phyloP scores from a whole-genome alignment of 768 basidiomycete genomes.

The Ephemerocybe angulata region DNA sequence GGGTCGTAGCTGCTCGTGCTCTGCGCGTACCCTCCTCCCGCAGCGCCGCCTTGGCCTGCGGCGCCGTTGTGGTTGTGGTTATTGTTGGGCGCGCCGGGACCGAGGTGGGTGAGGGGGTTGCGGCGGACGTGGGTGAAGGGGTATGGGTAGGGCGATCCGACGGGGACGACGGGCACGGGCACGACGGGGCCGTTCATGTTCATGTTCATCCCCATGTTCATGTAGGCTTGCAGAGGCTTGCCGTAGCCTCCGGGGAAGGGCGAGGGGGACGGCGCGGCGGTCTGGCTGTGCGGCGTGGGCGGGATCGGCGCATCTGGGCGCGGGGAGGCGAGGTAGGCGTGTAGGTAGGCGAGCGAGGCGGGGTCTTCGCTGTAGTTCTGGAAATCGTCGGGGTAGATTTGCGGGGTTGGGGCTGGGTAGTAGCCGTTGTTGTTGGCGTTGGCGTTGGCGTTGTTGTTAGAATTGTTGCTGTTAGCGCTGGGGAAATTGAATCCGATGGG shows the following conservation, averaged over 20 bases:
- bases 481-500: too few species aligned
- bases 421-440: not conserved
- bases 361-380: conserved; percentile 60
- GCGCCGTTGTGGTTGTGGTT: too few species aligned
- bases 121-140: conserved; percentile 73
- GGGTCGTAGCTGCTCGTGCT: conserved; percentile 23
- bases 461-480: too few species aligned
- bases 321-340: conserved; percentile 52
- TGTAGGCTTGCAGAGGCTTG: conserved; percentile 37
- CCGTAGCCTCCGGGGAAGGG: conserved; percentile 46
- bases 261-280: conserved; percentile 69
- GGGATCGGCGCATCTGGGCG: conserved; percentile 77
- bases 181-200: too few species aligned
- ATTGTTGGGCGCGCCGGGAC: conserved; percentile 32
- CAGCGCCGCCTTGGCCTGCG: not conserved
- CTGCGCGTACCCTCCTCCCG: not conserved
- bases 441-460: conserved; percentile 1
- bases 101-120: conserved; percentile 34
- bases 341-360: conserved; percentile 50
- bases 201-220: too few species aligned
- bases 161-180: conserved; percentile 55
- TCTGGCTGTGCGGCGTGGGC: conserved; percentile 74
- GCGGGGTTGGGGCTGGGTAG: conserved; percentile 20
- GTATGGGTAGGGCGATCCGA: conserved; percentile 77
- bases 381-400: conserved; percentile 52